Percentiles rank a stretch among this genome's conserved stretches.
Conservation (phyloP, 805 yeast genomes). For the Sugiyamaella americana region DNA sequence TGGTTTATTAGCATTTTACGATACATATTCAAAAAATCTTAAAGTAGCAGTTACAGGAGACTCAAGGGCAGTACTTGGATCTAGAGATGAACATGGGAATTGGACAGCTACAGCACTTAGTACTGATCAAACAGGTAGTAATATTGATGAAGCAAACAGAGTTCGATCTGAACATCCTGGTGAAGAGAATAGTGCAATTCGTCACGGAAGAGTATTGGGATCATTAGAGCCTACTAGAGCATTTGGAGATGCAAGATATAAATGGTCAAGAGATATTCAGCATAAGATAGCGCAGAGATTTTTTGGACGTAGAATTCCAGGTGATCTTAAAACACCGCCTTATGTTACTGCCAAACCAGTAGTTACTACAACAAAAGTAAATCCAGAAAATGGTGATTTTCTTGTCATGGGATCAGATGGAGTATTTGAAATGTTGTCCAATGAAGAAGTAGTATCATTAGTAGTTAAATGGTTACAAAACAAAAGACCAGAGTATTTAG, state of each 20-base stretch:
- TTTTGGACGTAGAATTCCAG: conserved; percentile 64
- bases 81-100: conserved; percentile 46
- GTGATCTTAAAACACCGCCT: conserved; percentile 83
- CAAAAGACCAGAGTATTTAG: conserved; percentile 36
- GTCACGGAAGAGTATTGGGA: conserved; percentile 87
- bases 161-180: conserved; percentile 85
- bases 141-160: conserved; percentile 77
- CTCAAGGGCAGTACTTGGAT: conserved; percentile 83
- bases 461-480: conserved; percentile 91
- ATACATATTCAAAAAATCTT: conserved; percentile 60
- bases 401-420: conserved; percentile 94
- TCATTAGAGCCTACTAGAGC: conserved; percentile 93
- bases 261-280: conserved; percentile 72
- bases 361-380: conserved; percentile 70
- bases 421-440: conserved; percentile 80
- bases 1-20: conserved; percentile 81
- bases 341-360: conserved; percentile 97
- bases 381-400: conserved; percentile 69
- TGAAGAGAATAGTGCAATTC: conserved; percentile 67
- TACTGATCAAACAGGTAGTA: conserved; percentile 92
- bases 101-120: conserved; percentile 89
- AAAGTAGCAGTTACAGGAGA: conserved; percentile 96
- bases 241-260: conserved; percentile 94
- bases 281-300: conserved; percentile 64
- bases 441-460: conserved; percentile 86